These are phyloP conservation scores for Colletotrichum graminicola DNA, from an alignment of 2,329 filamentous ascomycete species.

Conservation along the genomic window DNA sequence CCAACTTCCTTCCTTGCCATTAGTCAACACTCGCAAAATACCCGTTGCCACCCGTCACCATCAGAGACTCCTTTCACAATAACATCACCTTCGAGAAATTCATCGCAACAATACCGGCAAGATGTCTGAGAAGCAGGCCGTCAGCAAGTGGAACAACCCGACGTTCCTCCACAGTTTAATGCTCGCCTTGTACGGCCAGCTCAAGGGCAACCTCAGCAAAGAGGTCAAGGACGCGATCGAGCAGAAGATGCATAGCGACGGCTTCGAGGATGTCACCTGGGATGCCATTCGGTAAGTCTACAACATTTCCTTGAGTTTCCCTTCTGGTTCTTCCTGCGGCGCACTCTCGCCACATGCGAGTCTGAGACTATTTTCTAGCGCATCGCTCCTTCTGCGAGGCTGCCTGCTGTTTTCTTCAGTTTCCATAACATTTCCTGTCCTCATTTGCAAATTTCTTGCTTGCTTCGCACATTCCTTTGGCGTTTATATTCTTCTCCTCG, in stretches of 20 bases:
- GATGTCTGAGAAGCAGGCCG: conserved; percentile 30
- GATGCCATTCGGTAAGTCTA: conserved; percentile 58
- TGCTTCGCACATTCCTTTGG: not conserved
- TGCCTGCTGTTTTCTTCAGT: conserved; percentile 4
- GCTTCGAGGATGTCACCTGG: conserved; percentile 55
- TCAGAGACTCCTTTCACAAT: not conserved
- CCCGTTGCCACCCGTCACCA: not conserved
- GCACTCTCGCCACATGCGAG: not conserved
- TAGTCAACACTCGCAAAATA: not conserved
- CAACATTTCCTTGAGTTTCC: conserved; percentile 21
- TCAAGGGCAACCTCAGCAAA: conserved; percentile 47
- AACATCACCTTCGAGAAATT: not conserved
- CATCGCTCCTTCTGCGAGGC: conserved; percentile 1
- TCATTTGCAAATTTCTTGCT: not conserved
- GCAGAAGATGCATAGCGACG: conserved; percentile 49
- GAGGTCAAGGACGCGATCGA: conserved; percentile 50
- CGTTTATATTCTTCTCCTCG: not conserved
- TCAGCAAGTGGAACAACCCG: conserved; percentile 49
- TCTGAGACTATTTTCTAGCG: not conserved
- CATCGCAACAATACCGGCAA: not conserved
- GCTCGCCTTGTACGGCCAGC: conserved; percentile 50
- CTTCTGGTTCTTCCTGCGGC: not conserved
- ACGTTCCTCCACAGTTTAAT: conserved; percentile 52
- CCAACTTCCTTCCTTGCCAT: not conserved
- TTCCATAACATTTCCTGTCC: not conserved